Base-by-base conservation (phyloP, 768 basidiomycete species). In the Amanita subjunquillea region DNA sequence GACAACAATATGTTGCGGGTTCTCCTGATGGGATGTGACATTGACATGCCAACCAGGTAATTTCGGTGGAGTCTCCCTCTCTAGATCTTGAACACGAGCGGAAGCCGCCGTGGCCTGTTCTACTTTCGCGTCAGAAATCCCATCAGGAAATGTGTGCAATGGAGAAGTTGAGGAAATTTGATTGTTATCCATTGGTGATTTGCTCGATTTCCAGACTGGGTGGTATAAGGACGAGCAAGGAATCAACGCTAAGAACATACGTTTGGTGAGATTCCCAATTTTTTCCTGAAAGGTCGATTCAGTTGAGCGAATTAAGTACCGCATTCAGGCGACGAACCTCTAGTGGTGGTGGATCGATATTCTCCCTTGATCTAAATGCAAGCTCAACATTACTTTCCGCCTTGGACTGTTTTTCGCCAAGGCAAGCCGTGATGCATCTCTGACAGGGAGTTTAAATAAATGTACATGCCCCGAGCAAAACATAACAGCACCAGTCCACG, bases 401-500 rank as follows among this genome's bases (percentile, higher is more conserved):
- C 51, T 59, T 66, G 3, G 65, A 66, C 29, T 62, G 38, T 41
- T 64, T 66, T 51, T 54, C 51, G 20, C 51, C 7, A 20, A 23
- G 8, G 30, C 23, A n/a, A 15, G 32, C 46, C 6, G 58, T 55
- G 27, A 50, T 22, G 17, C 50, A 50, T 53, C 54, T 59, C 54
- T 53, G 56, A 32, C 10, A 23, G 20, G 12, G 5, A 12, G 13
- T 12, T 27, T 45, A 22, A 22, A 46, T 10, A 20, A 30, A 38
- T 17, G 12, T 32, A 38, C 32, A 27, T 36, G 3, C 2, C 51
- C 17, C 13, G 6, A 20, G 22, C 5, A 17, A 12, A 25, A 10
- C 2, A 47, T 7, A 50, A 53, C 55, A 72, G 59, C 49, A 82
- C 82, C 63, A 83, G 60, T 48, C 70, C 69, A 42, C 82, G 70